Evolutionary conservation across 2,329 filamentous ascomycete genomes (phyloP).

Genomic region (Dothistroma pini): DNA sequence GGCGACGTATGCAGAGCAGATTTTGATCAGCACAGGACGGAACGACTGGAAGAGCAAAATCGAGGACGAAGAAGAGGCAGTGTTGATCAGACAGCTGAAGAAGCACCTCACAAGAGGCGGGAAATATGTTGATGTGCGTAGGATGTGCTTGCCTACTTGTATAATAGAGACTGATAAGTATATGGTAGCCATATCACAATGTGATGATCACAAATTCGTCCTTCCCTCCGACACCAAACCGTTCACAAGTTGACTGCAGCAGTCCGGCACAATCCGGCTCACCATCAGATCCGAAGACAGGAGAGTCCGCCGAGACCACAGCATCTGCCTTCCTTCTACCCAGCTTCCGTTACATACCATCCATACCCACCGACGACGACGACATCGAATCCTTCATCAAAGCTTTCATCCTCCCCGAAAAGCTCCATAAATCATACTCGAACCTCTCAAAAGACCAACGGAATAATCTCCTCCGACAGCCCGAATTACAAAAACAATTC

Average conservation of each 20-base stretch:
- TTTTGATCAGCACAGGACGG: slow-evolving; percentile 77
- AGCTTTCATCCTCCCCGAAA: slow-evolving; percentile 62
- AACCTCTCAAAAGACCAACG: slow-evolving; percentile 53
- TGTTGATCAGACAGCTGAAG: slow-evolving; percentile 68
- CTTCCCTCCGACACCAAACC: slow-evolving; percentile 52
- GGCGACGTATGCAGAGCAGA: slow-evolving; percentile 72
- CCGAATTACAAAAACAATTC: slow-evolving; percentile 47
- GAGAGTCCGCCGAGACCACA: slow-evolving; percentile 9
- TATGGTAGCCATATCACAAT: slow-evolving; percentile 72
- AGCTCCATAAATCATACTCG: slow-evolving; percentile 60
- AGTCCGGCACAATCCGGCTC: background rate
- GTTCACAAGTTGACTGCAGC: background rate
- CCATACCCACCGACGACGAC: slow-evolving; percentile 59
- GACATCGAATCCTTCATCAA: slow-evolving; percentile 56
- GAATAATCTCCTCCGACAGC: slow-evolving; percentile 44
- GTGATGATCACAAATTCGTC: slow-evolving; percentile 73
- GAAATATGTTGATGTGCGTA: slow-evolving; percentile 46
- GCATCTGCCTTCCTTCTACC: slow-evolving; percentile 75
- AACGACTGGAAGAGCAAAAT: slow-evolving; percentile 80
- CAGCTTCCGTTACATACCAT: slow-evolving; percentile 74
- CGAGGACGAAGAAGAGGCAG: slow-evolving; percentile 66
- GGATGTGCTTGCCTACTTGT: background rate
- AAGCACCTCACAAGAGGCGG: slow-evolving; percentile 43
- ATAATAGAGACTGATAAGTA: slow-evolving; percentile 20
- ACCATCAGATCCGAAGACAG: slow-evolving; percentile 17